phyloP scores from a whole-genome alignment of 163 green algal genomes.

The Scenedesmus sp. region DNA sequence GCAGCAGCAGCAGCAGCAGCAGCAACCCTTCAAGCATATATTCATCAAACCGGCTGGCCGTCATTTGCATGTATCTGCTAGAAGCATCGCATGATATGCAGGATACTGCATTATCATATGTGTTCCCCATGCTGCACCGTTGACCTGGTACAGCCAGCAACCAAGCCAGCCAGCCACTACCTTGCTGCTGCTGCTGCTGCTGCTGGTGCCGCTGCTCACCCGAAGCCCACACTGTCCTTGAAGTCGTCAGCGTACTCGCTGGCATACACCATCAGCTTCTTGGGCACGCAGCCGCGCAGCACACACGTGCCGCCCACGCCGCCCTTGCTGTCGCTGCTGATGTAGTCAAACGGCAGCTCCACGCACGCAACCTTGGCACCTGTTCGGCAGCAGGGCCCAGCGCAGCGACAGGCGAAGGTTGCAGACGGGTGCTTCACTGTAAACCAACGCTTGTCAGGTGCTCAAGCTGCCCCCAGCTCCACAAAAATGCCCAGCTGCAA shows the following conservation, averaged over 20 bases:
- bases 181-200: neutral
- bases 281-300: constrained; percentile 97
- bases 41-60: neutral
- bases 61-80: too few species aligned
- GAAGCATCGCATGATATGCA: too few species aligned
- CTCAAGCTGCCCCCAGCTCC: too few species aligned
- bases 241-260: constrained; percentile 91
- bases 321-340: constrained; percentile 84
- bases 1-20: neutral
- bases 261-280: constrained; percentile 98
- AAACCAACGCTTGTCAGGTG: too few species aligned
- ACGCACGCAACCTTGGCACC: constrained; percentile 90
- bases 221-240: constrained; percentile 91
- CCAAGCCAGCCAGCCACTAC: neutral
- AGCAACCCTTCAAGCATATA: neutral
- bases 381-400: constrained; percentile 23
- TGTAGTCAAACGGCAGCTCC: constrained; percentile 94
- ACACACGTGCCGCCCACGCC: constrained; percentile 97
- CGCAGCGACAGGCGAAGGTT: neutral
- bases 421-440: too few species aligned
- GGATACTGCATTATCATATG: too few species aligned
- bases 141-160: too few species aligned
- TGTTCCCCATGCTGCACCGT: too few species aligned
- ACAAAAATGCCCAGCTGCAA: too few species aligned
- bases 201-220: constrained; percentile 67